These are phyloP conservation scores for Suillus spraguei DNA, from an alignment of 768 basidiomycete genomes.

Conservation along the genomic window DNA sequence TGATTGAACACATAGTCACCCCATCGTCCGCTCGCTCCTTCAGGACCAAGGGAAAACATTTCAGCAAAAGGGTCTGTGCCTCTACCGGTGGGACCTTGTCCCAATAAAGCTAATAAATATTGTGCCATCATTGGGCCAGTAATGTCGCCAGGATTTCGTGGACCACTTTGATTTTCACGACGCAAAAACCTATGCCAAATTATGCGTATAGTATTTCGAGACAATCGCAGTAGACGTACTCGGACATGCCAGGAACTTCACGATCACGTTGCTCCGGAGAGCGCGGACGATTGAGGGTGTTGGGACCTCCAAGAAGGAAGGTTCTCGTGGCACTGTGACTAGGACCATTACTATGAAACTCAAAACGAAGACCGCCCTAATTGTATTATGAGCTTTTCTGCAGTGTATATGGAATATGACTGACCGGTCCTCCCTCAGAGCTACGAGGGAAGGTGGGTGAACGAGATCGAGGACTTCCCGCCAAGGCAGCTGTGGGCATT, in stretches of 20 bases:
- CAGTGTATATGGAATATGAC: not conserved
- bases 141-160: constrained; percentile 42
- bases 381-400: constrained; percentile 16
- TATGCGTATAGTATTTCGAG: constrained; percentile 3
- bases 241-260: constrained; percentile 47
- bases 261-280: constrained; percentile 31
- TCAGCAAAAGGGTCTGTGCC: constrained; percentile 48
- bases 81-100: constrained; percentile 29
- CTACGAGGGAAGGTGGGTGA: constrained; percentile 20
- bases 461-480: constrained; percentile 14
- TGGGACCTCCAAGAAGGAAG: constrained; percentile 40
- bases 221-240: constrained; percentile 41
- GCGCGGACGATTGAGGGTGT: constrained; percentile 23
- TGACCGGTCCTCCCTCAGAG: constrained; percentile 22
- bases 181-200: constrained; percentile 36
- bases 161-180: constrained; percentile 23
- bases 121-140: constrained; percentile 69
- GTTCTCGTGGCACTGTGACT: constrained; percentile 31
- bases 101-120: constrained; percentile 67
- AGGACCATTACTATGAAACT: constrained; percentile 34
- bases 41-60: constrained; percentile 40
- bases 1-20: constrained; percentile 95
- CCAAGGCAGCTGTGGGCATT: constrained; percentile 5
- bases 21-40: constrained; percentile 58
- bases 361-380: constrained; percentile 35